A percentile compares a stretch with the other conserved stretches of the same genome.
These are phyloP conservation scores for Coniochaeta sp. DNA, from an alignment of 2,329 filamentous ascomycete species.

Conservation along the genomic window DNA sequence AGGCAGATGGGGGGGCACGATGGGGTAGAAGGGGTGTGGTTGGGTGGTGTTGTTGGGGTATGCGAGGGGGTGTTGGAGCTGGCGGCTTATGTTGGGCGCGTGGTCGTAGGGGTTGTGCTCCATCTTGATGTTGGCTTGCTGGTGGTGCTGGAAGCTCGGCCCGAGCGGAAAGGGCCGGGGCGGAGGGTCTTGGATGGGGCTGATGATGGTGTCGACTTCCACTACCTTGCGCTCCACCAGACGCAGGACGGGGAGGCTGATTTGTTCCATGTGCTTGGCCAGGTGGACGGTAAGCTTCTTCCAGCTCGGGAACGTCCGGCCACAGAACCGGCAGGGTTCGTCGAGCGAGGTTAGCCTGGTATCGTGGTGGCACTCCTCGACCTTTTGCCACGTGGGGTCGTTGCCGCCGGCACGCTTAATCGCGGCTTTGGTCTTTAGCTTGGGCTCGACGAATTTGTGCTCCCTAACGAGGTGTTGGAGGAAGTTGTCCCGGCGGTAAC, in stretches of 20 bases:
- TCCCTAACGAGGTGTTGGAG: constrained; percentile 86
- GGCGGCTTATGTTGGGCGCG: constrained; percentile 11
- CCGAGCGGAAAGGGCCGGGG: constrained; percentile 29
- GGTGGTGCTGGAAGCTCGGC: constrained; percentile 8
- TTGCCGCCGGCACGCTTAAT: constrained; percentile 50
- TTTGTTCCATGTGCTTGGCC: constrained; percentile 89
- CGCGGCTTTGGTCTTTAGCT: constrained; percentile 65
- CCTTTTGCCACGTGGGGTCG: constrained; percentile 67
- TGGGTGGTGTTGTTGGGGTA: constrained; percentile 27
- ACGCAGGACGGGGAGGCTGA: constrained; percentile 71
- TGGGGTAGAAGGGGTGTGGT: constrained; percentile 4
- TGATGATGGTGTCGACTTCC: constrained; percentile 58
- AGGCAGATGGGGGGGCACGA: not conserved
- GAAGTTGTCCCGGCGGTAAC: constrained; percentile 87
- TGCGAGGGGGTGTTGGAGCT: not conserved
- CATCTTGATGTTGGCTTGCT: constrained; percentile 8
- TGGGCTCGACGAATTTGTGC: constrained; percentile 79
- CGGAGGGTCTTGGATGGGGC: constrained; percentile 54
- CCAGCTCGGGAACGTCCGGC: constrained; percentile 73
- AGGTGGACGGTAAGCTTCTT: constrained; percentile 92
- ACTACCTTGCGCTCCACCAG: constrained; percentile 43
- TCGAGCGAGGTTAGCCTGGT: constrained; percentile 59
- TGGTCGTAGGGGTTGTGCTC: constrained; percentile 5
- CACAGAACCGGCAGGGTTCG: constrained; percentile 83
- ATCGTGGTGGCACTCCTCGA: constrained; percentile 70